Conservation (phyloP, 768 basidiomycete species). For the Hydnomerulius pinastri region DNA sequence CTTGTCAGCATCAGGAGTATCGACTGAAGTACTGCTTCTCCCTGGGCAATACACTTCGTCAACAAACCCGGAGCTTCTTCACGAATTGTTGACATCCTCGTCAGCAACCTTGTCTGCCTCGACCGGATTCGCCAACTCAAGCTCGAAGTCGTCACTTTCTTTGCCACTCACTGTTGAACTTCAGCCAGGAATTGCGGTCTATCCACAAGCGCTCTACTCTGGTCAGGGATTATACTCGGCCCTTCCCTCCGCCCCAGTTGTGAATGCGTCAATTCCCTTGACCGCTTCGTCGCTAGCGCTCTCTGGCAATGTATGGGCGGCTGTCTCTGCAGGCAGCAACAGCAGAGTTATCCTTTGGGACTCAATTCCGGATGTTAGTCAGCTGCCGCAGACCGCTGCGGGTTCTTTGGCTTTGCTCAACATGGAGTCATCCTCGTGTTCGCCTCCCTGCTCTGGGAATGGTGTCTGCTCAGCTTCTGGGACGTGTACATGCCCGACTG, state of each 20-base stretch:
- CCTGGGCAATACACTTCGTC: slow-evolving; percentile 76
- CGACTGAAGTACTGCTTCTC: slow-evolving; percentile 61
- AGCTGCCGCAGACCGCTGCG: slow-evolving; percentile 56
- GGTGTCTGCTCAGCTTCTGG: slow-evolving; percentile 74
- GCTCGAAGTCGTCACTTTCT: slow-evolving; percentile 44
- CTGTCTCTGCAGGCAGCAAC: slow-evolving; percentile 56
- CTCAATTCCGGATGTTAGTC: slow-evolving; percentile 70
- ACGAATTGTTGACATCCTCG: slow-evolving; percentile 64
- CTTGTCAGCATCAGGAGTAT: slow-evolving; percentile 54
- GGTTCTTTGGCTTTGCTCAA: slow-evolving; percentile 62
- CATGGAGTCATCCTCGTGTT: slow-evolving; percentile 74
- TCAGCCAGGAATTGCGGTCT: slow-evolving; percentile 67
- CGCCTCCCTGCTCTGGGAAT: slow-evolving; percentile 70
- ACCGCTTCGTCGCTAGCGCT: slow-evolving; percentile 63
- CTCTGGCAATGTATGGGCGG: slow-evolving; percentile 69
- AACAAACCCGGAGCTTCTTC: slow-evolving; percentile 72
- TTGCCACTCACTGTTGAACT: slow-evolving; percentile 71
- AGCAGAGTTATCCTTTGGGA: slow-evolving; percentile 76
- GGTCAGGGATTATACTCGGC: slow-evolving; percentile 61
- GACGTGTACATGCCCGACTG: slow-evolving; percentile 68
- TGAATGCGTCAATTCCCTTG: slow-evolving; percentile 52
- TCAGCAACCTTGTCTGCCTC: slow-evolving; percentile 60
- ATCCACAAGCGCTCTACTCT: slow-evolving; percentile 60
- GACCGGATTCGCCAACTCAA: slow-evolving; percentile 63
- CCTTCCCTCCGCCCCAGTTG: slow-evolving; percentile 51